Evolutionary conservation across 2,329 filamentous ascomycete species (phyloP).

Genomic region (Aspergillus awamori): DNA sequence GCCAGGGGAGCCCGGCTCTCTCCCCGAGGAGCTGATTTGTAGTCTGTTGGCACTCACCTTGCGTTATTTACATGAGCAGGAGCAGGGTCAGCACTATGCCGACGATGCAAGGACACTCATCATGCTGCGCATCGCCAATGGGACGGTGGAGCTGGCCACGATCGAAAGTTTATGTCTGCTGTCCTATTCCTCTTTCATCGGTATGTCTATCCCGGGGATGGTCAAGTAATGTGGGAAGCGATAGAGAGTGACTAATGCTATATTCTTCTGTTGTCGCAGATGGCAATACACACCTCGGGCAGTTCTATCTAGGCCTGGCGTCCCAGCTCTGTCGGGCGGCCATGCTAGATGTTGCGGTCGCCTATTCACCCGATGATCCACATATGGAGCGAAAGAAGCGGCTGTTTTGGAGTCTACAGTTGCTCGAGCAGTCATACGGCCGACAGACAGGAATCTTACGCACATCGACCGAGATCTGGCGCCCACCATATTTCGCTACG

Average conservation of each 20-base stretch:
- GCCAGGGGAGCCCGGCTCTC: conserved; percentile 29
- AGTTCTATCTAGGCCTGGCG: conserved; percentile 55
- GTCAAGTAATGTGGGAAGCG: not conserved
- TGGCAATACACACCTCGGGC: conserved; percentile 53
- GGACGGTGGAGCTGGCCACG: conserved; percentile 53
- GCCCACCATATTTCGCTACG: conserved; percentile 35
- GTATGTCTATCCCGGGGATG: conserved; percentile 32
- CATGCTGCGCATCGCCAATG: conserved; percentile 57
- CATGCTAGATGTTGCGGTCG: conserved; percentile 50
- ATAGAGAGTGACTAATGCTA: not conserved
- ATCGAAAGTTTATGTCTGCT: conserved; percentile 57
- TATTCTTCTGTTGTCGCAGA: conserved; percentile 35
- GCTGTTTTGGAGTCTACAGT: conserved; percentile 56
- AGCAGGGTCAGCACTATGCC: conserved; percentile 40
- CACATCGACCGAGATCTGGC: conserved; percentile 47
- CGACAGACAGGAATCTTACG: conserved; percentile 51
- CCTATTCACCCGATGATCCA: conserved; percentile 42
- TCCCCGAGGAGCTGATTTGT: conserved; percentile 38
- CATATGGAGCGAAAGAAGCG: conserved; percentile 51
- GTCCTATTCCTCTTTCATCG: conserved; percentile 55
- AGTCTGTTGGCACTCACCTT: conserved; percentile 38
- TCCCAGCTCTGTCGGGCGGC: conserved; percentile 56
- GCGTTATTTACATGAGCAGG: conserved; percentile 34
- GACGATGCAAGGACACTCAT: conserved; percentile 40
- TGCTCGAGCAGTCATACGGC: conserved; percentile 56